Evolutionary conservation across 306 rosid species (phyloP), one percentile per base, ranked within the genome.

Genomic region (Mucuna pruriens): DNA sequence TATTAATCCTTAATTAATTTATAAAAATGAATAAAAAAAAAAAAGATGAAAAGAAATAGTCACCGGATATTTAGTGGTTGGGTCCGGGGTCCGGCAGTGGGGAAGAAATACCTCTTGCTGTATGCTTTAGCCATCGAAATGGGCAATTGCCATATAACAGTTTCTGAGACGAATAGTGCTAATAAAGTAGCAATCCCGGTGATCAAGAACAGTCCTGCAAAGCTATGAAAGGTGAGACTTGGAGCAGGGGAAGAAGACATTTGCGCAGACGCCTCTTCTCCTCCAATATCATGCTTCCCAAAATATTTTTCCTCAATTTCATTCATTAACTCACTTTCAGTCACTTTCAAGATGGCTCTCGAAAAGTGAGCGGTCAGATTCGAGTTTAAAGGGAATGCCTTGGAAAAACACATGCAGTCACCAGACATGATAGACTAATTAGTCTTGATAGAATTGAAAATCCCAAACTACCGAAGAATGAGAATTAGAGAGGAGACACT

Each of bases 291-390:
- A 60, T 19, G 51, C 4, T 58, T 76, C 49, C 85, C 83, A 52
- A 80, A 81, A 42, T 85, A 80, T 12, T 34, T 85, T n/a, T 17
- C 34, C 60, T 62, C 80, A 3, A 85, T 80, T 4, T 71, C 15
- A 23, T 76, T 34, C 73, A 80, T 80, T 54, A 6, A 2, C 1
- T 70, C 40, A 71, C 79, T 80, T 38, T 85, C 67, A 2, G 45
- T 76, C 80, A 85, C 71, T 1, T 31, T n/a, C 82, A 85, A 64
- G 8, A 85, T 80, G 29, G 80, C 83, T 76, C 88, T 80, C 31
- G 85, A 85, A 71, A 80, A 85, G 66, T 54, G n/a, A 52, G 80
- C 9, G 0, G 77, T 76, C 1, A 80, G 72, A 33, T 52, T 85
- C 0, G 85, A 85, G 48, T 77, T 64, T 0, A 9, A 6, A 25